These are phyloP conservation scores for Saccharomyces hybrid DNA, from an alignment of 1,139 yeast species.

Conservation along the genomic window DNA sequence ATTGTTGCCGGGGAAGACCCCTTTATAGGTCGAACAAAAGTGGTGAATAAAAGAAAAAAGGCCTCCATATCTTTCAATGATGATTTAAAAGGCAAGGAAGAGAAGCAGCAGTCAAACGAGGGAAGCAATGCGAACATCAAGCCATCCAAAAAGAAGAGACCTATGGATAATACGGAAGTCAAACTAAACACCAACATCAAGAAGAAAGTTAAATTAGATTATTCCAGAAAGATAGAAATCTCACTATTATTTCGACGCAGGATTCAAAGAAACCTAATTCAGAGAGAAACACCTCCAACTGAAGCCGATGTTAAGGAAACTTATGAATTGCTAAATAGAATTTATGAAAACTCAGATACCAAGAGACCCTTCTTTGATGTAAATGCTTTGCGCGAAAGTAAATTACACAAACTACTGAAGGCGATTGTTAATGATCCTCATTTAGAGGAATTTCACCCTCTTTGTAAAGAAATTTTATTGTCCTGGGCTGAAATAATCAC, in stretches of 20 bases:
- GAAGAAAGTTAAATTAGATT: conserved; percentile 21
- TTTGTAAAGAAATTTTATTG: conserved; percentile 21
- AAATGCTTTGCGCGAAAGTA: conserved; percentile 24
- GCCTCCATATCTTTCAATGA: background rate
- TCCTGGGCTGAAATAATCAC: conserved; percentile 22
- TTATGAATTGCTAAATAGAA: conserved; percentile 24
- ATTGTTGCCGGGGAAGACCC: conserved; percentile 28
- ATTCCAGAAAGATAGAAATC: conserved; percentile 24
- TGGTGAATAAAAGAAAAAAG: conserved; percentile 2
- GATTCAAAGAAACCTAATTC: conserved; percentile 28
- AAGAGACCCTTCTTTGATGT: conserved; percentile 29
- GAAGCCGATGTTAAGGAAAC: conserved; percentile 23
- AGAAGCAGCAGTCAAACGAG: too few species aligned
- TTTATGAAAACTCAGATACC: conserved; percentile 20
- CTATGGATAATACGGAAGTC: background rate
- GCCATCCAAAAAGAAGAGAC: background rate
- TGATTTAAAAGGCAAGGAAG: too few species aligned
- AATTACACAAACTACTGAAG: conserved; percentile 28
- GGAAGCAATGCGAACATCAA: too few species aligned
- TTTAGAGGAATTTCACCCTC: conserved; percentile 26
- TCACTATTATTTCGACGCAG: conserved; percentile 28
- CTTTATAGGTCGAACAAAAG: conserved; percentile 9
- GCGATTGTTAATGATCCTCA: conserved; percentile 24
- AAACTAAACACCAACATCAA: background rate
- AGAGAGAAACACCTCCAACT: conserved; percentile 26